A percentile compares a stretch with the other conserved stretches of the same genome.
phyloP scores from a whole-genome alignment of 148 eudicot species.

The Gaultheria prostrata region DNA sequence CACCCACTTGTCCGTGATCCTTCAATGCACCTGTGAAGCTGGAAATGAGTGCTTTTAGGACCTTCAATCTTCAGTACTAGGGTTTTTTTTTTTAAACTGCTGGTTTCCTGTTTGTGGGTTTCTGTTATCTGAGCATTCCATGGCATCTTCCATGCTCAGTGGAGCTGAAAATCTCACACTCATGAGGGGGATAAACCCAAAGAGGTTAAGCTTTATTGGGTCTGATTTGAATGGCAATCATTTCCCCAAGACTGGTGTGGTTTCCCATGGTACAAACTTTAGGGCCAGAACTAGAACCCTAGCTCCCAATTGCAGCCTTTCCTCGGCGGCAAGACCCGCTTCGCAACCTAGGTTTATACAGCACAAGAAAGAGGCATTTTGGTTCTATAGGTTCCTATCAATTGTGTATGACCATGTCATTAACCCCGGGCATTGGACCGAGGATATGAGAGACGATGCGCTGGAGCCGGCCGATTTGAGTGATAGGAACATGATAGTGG shows the following conservation, averaged over 20 bases:
- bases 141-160: slow-evolving; percentile 67
- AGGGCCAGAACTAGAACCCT: slow-evolving; percentile 31
- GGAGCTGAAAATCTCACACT: slow-evolving; percentile 52
- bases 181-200: slow-evolving; percentile 26
- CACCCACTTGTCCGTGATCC: background rate
- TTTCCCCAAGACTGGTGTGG: slow-evolving; percentile 32
- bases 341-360: slow-evolving; percentile 95
- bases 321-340: slow-evolving; percentile 67
- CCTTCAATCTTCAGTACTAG: too few relatives aligned
- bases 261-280: slow-evolving; percentile 16
- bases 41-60: background rate
- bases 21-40: background rate
- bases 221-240: slow-evolving; percentile 41
- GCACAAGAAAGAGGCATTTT: slow-evolving; percentile 85
- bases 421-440: slow-evolving; percentile 90
- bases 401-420: slow-evolving; percentile 76
- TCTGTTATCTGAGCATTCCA: slow-evolving; percentile 18
- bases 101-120: slow-evolving; percentile 17
- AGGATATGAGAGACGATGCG: slow-evolving; percentile 89
- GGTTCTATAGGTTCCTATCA: slow-evolving; percentile 84
- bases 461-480: slow-evolving; percentile 76
- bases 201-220: slow-evolving; percentile 35
- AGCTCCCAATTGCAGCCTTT: slow-evolving; percentile 53
- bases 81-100: too few relatives aligned
- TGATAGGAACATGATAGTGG: slow-evolving; percentile 53